These are phyloP conservation scores for Xylariaceae sp. DNA, from an alignment of 2,329 filamentous ascomycete species.

Conservation along the genomic window DNA sequence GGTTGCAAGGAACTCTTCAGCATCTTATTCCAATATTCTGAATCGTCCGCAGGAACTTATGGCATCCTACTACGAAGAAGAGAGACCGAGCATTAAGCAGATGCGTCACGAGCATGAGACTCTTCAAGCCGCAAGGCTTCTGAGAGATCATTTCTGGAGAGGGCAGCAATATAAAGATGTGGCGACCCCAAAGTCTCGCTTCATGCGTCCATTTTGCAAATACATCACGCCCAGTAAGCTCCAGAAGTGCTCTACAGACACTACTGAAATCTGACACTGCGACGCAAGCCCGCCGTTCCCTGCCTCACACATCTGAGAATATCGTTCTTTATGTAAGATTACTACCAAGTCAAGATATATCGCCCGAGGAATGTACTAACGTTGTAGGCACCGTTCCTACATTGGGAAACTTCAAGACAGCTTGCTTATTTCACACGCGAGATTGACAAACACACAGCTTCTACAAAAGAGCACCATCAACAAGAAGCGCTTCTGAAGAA, in stretches of 20 bases:
- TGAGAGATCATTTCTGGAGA: conserved; percentile 19
- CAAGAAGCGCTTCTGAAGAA: too few relatives aligned
- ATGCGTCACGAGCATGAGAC: conserved; percentile 3
- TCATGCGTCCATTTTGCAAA: conserved; percentile 24
- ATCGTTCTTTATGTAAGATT: conserved; percentile 12
- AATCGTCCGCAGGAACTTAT: conserved; percentile 1
- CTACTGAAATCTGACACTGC: not conserved
- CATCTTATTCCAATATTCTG: not conserved
- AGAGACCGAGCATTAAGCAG: conserved; percentile 1
- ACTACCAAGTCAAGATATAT: not conserved
- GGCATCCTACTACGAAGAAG: conserved; percentile 16
- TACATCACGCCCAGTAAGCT: conserved; percentile 20
- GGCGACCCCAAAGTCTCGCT: conserved; percentile 13
- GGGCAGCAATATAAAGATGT: conserved; percentile 11
- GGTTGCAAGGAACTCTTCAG: not conserved
- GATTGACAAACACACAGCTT: not conserved
- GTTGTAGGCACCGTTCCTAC: conserved; percentile 19
- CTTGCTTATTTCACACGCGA: conserved; percentile 11
- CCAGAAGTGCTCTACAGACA: not conserved
- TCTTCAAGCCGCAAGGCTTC: not conserved
- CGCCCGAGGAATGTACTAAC: not conserved
- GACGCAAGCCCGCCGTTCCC: not conserved
- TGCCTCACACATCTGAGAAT: not conserved
- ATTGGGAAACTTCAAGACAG: conserved; percentile 25
- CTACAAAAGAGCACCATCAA: not conserved